These are phyloP conservation scores for Phytophthora pistaciae DNA, from an alignment of 352 stramenopile species.

Conservation along the genomic window DNA sequence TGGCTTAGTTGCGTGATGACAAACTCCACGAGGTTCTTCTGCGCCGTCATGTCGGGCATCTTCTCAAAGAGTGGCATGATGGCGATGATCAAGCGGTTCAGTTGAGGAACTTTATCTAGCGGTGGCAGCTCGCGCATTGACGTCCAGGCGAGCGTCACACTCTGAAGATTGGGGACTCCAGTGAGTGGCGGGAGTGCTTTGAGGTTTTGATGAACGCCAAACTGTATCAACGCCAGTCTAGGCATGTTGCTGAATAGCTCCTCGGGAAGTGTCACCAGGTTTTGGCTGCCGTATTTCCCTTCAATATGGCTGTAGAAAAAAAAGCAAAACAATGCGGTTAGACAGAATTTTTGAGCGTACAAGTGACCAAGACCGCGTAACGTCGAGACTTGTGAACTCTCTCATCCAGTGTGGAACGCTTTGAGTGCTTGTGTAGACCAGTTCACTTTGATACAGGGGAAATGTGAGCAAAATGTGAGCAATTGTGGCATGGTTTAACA, in stretches of 20 bases:
- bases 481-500: background rate
- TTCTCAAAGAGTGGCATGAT: background rate
- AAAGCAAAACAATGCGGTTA: no score
- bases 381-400: conserved; percentile 25
- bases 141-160: conserved; percentile 12
- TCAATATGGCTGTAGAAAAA: conserved; percentile 22
- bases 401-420: conserved; percentile 21
- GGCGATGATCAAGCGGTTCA: conserved; percentile 1
- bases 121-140: conserved; percentile 4
- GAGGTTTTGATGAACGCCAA: conserved; percentile 24
- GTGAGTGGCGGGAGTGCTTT: conserved; percentile 8
- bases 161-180: conserved; percentile 26
- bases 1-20: conserved; percentile 4
- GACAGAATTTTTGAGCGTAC: background rate
- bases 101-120: conserved; percentile 1
- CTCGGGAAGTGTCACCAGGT: conserved; percentile 17
- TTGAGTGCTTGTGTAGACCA: conserved; percentile 27
- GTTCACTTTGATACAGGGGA: background rate
- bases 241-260: conserved; percentile 32
- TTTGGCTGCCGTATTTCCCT: conserved; percentile 28
- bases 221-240: conserved; percentile 25
- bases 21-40: conserved; percentile 2
- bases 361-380: background rate
- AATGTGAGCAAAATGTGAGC: conserved; percentile 21
- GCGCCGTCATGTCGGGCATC: conserved; percentile 13